Conservation (phyloP, 495 filamentous ascomycete species). For the Astrothelium macrocarpum region DNA sequence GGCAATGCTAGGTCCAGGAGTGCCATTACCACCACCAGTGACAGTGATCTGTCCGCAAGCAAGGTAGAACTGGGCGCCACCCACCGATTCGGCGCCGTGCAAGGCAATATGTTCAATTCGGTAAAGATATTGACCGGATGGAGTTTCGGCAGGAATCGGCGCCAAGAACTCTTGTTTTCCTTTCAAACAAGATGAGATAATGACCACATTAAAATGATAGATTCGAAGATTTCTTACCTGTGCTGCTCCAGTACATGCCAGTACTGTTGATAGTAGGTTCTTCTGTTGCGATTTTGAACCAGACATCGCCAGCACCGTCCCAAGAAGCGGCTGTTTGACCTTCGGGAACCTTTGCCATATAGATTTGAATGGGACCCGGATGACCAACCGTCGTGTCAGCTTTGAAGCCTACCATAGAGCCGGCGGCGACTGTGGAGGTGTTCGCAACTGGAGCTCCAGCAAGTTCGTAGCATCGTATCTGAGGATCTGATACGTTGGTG, state of each 20-base stretch:
- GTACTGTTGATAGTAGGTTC: constrained; percentile 1
- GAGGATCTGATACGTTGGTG: constrained; percentile 38
- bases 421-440: constrained; percentile 38
- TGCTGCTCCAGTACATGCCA: not conserved
- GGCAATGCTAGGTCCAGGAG: constrained; percentile 17
- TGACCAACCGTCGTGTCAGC: constrained; percentile 40
- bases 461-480: constrained; percentile 44
- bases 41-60: constrained; percentile 24
- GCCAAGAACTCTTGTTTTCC: not conserved
- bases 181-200: not conserved
- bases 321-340: constrained; percentile 38
- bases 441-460: constrained; percentile 32
- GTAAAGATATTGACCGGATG: constrained; percentile 49
- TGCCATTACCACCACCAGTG: constrained; percentile 23
- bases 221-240: not conserved
- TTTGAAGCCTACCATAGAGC: constrained; percentile 36
- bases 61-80: constrained; percentile 26
- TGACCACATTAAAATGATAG: not conserved
- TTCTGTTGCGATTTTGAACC: constrained; percentile 41
- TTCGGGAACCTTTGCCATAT: constrained; percentile 45
- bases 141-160: not conserved
- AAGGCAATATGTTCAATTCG: constrained; percentile 52
- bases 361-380: constrained; percentile 42
- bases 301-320: constrained; percentile 42
- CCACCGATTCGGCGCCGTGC: constrained; percentile 28